phyloP scores from a whole-genome alignment of 2,329 filamentous ascomycete genomes.

The Zarea fungicola region DNA sequence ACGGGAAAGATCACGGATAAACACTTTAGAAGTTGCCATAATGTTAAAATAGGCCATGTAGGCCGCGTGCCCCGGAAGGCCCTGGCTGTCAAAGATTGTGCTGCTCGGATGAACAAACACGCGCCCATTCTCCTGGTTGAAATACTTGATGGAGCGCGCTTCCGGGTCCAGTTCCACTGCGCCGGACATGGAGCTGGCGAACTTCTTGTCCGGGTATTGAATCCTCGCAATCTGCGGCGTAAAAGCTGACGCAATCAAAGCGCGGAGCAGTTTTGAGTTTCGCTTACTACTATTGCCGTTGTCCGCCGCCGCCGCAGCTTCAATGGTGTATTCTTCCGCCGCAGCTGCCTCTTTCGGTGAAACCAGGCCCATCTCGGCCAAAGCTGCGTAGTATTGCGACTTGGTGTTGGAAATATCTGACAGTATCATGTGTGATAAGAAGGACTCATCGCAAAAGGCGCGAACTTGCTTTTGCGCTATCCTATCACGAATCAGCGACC shows the following conservation, averaged over 20 bases:
- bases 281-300: slow-evolving; percentile 20
- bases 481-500: slow-evolving; percentile 55
- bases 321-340: slow-evolving; percentile 19
- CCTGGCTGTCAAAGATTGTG: slow-evolving; percentile 77
- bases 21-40: slow-evolving; percentile 88
- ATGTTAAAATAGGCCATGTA: slow-evolving; percentile 90
- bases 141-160: slow-evolving; percentile 88
- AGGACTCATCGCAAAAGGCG: slow-evolving; percentile 78
- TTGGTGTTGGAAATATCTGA: slow-evolving; percentile 84
- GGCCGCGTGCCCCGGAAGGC: slow-evolving; percentile 66
- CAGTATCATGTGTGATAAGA: slow-evolving; percentile 76
- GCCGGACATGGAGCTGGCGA: slow-evolving; percentile 77
- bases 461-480: slow-evolving; percentile 59
- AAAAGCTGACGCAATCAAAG: slow-evolving; percentile 68
- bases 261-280: slow-evolving; percentile 54
- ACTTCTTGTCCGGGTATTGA: slow-evolving; percentile 93
- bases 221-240: slow-evolving; percentile 87
- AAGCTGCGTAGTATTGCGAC: slow-evolving; percentile 76
- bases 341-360: slow-evolving; percentile 32
- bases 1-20: slow-evolving; percentile 87
- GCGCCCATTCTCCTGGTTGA: slow-evolving; percentile 75
- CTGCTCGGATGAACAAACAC: slow-evolving; percentile 92
- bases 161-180: slow-evolving; percentile 92
- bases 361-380: slow-evolving; percentile 81
- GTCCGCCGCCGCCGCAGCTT: slow-evolving; percentile 25